Percentiles rank a stretch among this genome's conserved stretches.
These are phyloP conservation scores for Phaffomyces opuntiae DNA, from an alignment of 805 yeast genomes.

Conservation along the genomic window DNA sequence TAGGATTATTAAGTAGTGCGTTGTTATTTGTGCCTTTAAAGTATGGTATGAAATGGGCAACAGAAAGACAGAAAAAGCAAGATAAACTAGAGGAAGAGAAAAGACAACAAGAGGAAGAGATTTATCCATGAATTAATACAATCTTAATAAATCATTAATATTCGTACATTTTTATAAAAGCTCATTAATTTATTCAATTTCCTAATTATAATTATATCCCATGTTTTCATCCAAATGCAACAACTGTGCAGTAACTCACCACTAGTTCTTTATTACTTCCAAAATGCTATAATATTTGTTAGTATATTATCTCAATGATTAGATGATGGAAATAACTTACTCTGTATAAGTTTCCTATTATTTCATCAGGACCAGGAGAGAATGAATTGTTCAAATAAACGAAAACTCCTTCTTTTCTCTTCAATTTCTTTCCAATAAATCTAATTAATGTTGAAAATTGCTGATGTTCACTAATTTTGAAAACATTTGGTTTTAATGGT, in stretches of 20 bases:
- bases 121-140: background rate
- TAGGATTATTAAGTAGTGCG: slow-evolving; percentile 27
- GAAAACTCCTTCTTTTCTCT: slow-evolving; percentile 25
- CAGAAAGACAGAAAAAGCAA: slow-evolving; percentile 14
- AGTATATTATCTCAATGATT: background rate
- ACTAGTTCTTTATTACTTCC: slow-evolving; percentile 33
- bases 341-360: slow-evolving; percentile 28
- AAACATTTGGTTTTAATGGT: slow-evolving; percentile 41
- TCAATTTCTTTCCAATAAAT: slow-evolving; percentile 37
- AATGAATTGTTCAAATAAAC: slow-evolving; percentile 41
- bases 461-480: slow-evolving; percentile 41
- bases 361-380: slow-evolving; percentile 39
- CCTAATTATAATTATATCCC: background rate
- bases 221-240: slow-evolving; percentile 35
- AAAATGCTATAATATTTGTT: slow-evolving; percentile 20
- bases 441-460: slow-evolving; percentile 38
- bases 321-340: background rate
- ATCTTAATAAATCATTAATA: too few species aligned
- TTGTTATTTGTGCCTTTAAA: slow-evolving; percentile 24
- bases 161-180: too few species aligned
- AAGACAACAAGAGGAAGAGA: background rate
- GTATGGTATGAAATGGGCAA: slow-evolving; percentile 25
- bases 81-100: background rate
- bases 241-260: slow-evolving; percentile 37
- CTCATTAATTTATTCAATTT: too few species aligned